Percentiles rank a stretch among this genome's conserved stretches.
phyloP scores from a whole-genome alignment of 164 flowering plant genomes.

The Chimonanthus salicifolius region DNA sequence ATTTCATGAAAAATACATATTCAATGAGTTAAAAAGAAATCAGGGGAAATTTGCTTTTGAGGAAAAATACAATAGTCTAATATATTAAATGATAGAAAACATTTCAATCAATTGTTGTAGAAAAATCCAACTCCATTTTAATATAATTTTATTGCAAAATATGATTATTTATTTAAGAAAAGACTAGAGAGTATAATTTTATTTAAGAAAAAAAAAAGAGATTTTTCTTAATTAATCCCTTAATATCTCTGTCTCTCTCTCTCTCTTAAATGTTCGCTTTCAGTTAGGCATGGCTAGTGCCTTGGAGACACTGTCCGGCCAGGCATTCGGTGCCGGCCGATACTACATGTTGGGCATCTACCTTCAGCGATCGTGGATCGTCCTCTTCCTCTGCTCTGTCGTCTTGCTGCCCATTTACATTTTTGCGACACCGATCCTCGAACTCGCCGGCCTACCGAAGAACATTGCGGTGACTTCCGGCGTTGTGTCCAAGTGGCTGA shows the following conservation, averaged over 20 bases:
- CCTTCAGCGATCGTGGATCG: slow-evolving; percentile 85
- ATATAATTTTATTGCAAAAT: too few species aligned
- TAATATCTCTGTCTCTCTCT: not conserved
- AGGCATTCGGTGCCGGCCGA: slow-evolving; percentile 72
- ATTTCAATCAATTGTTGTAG: too few species aligned
- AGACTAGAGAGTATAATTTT: too few species aligned
- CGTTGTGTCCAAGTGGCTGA: slow-evolving; percentile 31
- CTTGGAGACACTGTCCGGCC: slow-evolving; percentile 82
- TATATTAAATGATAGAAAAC: too few species aligned
- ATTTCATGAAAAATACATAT: too few species aligned
- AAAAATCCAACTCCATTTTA: too few species aligned
- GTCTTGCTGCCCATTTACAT: slow-evolving; percentile 51
- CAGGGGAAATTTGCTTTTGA: too few species aligned
- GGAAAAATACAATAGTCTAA: too few species aligned
- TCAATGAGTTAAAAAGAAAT: too few species aligned
- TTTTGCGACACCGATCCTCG: slow-evolving; percentile 58
- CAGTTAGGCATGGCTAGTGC: slow-evolving; percentile 89
- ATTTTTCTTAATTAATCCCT: not conserved
- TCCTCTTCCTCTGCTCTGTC: slow-evolving; percentile 39
- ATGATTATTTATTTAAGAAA: too few species aligned
- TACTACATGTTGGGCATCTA: slow-evolving; percentile 70
- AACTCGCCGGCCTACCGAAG: slow-evolving; percentile 43
- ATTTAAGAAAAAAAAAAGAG: too few species aligned
- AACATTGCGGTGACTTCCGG: slow-evolving; percentile 65
- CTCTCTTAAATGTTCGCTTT: not conserved